Conservation (phyloP, 441 rosid genomes). For the Populus hybrid region DNA sequence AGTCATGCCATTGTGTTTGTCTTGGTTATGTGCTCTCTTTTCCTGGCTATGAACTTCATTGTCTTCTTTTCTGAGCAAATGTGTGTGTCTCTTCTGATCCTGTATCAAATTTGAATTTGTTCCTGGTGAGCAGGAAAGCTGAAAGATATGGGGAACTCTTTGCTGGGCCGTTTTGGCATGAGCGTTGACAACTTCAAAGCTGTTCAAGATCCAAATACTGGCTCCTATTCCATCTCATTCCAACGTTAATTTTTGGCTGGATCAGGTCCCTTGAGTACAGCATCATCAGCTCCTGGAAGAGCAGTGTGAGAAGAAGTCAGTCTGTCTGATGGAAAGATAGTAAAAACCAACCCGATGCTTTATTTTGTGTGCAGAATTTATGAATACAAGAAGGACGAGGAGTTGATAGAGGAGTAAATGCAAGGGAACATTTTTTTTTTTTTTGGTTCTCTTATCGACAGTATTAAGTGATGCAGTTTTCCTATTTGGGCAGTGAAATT, state of each 20-base stretch:
- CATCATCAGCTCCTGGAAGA: slow-evolving; percentile 1
- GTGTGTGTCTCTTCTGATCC: too few species aligned
- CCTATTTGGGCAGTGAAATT: neutral
- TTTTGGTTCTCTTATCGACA: neutral
- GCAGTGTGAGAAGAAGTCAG: neutral
- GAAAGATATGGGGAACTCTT: slow-evolving; percentile 84
- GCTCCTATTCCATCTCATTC: slow-evolving; percentile 83
- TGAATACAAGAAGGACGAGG: neutral
- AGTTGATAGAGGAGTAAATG: neutral
- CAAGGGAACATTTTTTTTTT: neutral
- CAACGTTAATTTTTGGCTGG: slow-evolving; percentile 36
- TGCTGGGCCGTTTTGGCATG: slow-evolving; percentile 92
- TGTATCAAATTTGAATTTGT: neutral
- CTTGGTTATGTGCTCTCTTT: neutral
- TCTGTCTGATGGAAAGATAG: neutral
- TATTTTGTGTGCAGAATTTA: neutral
- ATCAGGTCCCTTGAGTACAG: neutral
- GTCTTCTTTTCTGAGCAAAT: neutral
- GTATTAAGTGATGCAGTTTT: neutral
- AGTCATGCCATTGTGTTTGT: neutral
- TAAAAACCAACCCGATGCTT: neutral
- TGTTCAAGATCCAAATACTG: slow-evolving; percentile 91
- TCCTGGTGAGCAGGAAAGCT: slow-evolving; percentile 57
- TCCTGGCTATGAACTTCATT: neutral
- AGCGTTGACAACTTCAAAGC: slow-evolving; percentile 91